Base-by-base conservation (phyloP, 176 grass and related monocot genomes). In the Zizania latifolia region DNA sequence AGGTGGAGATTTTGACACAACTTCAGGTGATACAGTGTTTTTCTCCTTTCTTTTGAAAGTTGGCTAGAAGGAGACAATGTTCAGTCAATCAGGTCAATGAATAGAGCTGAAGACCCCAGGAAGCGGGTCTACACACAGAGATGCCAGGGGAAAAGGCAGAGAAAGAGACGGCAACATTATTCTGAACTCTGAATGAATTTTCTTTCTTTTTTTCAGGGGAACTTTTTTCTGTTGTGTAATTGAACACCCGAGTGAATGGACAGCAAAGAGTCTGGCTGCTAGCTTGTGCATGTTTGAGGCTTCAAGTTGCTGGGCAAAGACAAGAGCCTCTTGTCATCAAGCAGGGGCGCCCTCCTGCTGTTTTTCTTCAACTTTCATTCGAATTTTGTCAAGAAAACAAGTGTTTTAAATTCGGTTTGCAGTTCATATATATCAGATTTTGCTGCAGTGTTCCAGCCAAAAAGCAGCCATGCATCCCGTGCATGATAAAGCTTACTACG, bases 21-120 rank as follows among this genome's bases (percentile, higher is more conserved):
- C 12, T 17, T 5, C 16, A 41, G 46, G 23, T 38, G 33, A 54
- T 39, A 29, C 35, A 68, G 13, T 19, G 27, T 26, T 23, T 24
- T 4, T 56, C 17, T 48, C 34, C n/a, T 70, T 8, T 12, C 12
- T 66, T 38, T 39, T 65, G 36, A 76, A 59, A 76, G 7, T 51
- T 53, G 27, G 30, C n/a, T 51, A 75, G 0, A 46, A 58, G 23
- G 11, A 16, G 83, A 74, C 62, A 80, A 51, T 54, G 41, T 66
- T 61, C 50, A 39, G 17, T 68, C 50, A 85, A 72, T 65, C 36
- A 78, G 48, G 76, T 58, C 76, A n/a, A 32, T 45, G 12, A 50
- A 64, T n/a, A 11, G 5, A 58, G 51, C 13, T 17, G 36, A 37
- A 32, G 28, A 59, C 24, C 58, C 58, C 44, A 63, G n/a, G 32